A percentile compares a stretch with the other conserved stretches of the same genome.
These are phyloP conservation scores for Fusarium equiseti DNA, from an alignment of 2,329 filamentous ascomycete species.

Conservation along the genomic window DNA sequence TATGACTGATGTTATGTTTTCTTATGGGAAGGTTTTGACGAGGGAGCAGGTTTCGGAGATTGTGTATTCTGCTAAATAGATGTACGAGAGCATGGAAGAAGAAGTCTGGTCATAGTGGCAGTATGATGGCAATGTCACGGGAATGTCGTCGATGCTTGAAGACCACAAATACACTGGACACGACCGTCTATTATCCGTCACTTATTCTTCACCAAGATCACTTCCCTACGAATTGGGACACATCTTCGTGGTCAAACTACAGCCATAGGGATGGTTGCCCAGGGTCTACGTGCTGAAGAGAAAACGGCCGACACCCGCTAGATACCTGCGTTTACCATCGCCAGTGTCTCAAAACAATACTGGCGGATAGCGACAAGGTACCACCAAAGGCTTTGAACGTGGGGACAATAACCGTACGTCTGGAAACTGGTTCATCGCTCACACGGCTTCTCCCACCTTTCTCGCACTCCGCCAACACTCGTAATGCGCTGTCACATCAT, in stretches of 20 bases:
- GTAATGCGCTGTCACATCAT: no score
- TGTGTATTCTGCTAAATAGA: constrained; percentile 16
- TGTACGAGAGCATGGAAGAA: neutral
- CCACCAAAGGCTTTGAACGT: neutral
- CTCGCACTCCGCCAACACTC: neutral
- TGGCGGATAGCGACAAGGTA: no score
- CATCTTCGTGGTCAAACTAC: neutral
- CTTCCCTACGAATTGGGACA: neutral
- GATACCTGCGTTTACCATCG: no score
- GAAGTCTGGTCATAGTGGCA: neutral
- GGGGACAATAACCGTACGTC: no score
- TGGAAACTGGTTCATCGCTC: no score
- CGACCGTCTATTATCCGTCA: neutral
- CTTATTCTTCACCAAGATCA: neutral
- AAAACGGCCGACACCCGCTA: no score
- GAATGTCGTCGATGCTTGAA: no score
- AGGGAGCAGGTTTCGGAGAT: constrained; percentile 18
- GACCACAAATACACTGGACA: no score
- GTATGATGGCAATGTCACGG: no score
- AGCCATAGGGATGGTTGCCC: no score
- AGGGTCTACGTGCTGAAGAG: neutral
- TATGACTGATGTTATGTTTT: constrained; percentile 30
- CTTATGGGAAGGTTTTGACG: constrained; percentile 1
- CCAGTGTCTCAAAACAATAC: no score
- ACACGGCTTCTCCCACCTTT: neutral